These are phyloP conservation scores for Yamadazyma laniorum DNA, from an alignment of 805 yeast genomes.

Conservation along the genomic window DNA sequence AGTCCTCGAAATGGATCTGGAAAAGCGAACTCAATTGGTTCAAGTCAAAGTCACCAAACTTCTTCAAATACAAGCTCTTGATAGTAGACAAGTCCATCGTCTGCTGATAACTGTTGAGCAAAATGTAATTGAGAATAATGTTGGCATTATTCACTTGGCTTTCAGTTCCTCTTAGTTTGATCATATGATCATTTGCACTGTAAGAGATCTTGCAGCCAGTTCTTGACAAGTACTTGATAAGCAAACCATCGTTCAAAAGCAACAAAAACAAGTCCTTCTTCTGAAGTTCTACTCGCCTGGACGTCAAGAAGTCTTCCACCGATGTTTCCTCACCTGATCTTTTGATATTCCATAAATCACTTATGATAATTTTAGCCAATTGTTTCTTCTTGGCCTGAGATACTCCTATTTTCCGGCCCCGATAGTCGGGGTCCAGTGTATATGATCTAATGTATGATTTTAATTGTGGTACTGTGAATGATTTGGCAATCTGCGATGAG, in stretches of 20 bases:
- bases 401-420: constrained; percentile 8
- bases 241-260: constrained; percentile 35
- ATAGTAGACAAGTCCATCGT: constrained; percentile 32
- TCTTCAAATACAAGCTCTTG: constrained; percentile 24
- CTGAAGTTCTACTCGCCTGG: constrained; percentile 30
- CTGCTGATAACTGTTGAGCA: constrained; percentile 26
- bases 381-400: constrained; percentile 4
- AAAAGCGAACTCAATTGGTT: constrained; percentile 26
- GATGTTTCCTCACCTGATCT: constrained; percentile 19
- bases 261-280: constrained; percentile 41
- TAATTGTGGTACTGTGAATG: constrained; percentile 12
- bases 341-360: constrained; percentile 13
- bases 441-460: constrained; percentile 8
- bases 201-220: constrained; percentile 41
- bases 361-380: constrained; percentile 8
- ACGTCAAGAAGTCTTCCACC: constrained; percentile 31
- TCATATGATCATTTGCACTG: constrained; percentile 26
- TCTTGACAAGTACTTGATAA: constrained; percentile 39
- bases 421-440: constrained; percentile 5
- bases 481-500: constrained; percentile 3
- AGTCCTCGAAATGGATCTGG: constrained; percentile 34
- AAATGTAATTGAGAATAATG: constrained; percentile 33
- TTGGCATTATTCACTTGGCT: constrained; percentile 44
- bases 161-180: constrained; percentile 40
- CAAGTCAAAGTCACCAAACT: constrained; percentile 26